Evolutionary conservation across 202 grass and related monocot genomes (phyloP), one percentile per base, ranked within the genome.

Genomic region (Brachypodium distachyon): DNA sequence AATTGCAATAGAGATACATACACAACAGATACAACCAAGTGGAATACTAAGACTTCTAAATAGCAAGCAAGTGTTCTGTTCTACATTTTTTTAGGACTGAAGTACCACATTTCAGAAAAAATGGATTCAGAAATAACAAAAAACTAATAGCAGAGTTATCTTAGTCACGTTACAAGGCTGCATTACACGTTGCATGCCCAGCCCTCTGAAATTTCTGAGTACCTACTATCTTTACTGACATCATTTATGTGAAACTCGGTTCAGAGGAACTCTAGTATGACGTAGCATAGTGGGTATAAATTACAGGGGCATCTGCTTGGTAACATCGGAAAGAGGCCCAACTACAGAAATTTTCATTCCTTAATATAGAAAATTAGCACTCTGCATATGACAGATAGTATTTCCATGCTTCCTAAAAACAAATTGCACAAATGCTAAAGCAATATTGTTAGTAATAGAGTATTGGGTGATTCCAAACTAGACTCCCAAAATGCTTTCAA

Each of bases 1-100:
- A 63, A 73, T 38, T 44, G n/a, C 59, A 67, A 82, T 40, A 47
- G 18, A 77, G 31, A 72, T 4, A 73, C 36, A 56, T 57, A 69
- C 26, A 31, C 13, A 23, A 47, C 69, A 39, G 44, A 57, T 69
- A 7, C 10, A 0, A 68, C 31, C 41, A 40, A 54, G 16, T 74
- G 4, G 44, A 63, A 63, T 23, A 70, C 55, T 23, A 28, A 60
- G 43, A 77, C 56, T 0, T 53, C n/a, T 29, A 71, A 23, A 36
- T 58, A 48, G 56, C 7, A 68, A 31, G n/a, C n/a, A n/a, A n/a
- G n/a, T n/a, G n/a, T n/a, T n/a, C n/a, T n/a, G n/a, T n/a, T n/a
- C n/a, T n/a, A n/a, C n/a, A n/a, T n/a, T n/a, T n/a, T n/a, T n/a
- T n/a, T n/a, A n/a, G n/a, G n/a, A n/a, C n/a, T 32, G 46, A 43